phyloP scores from a whole-genome alignment of 106 monocot genomes.

The Allium fistulosum region DNA sequence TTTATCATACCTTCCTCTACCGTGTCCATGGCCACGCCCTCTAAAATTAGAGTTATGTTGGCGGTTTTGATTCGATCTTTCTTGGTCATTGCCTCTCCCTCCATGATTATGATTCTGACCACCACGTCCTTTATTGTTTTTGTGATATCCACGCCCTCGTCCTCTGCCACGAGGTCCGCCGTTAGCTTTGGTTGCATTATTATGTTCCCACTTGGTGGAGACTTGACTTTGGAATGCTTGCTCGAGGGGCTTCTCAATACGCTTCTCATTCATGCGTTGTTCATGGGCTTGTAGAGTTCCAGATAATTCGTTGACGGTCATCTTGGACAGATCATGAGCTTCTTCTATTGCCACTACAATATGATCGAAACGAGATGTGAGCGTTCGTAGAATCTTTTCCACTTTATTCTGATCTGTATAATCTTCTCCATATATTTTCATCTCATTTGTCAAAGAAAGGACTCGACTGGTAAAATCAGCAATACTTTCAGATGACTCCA shows the following conservation, averaged over 20 bases:
- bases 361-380: no score
- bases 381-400: no score
- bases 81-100: background rate
- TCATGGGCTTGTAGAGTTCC: no score
- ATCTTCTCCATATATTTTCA: no score
- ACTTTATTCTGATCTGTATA: no score
- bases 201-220: background rate
- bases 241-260: background rate
- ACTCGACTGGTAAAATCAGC: no score
- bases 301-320: no score
- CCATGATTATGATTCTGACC: background rate
- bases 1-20: background rate
- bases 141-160: background rate
- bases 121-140: background rate
- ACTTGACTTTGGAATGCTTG: conserved; percentile 6
- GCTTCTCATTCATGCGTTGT: no score
- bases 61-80: background rate
- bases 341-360: no score
- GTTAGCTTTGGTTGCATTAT: background rate
- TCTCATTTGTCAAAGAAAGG: no score
- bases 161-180: background rate
- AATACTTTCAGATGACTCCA: no score
- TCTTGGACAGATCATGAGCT: no score
- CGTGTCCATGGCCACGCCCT: background rate
- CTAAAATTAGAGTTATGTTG: conserved; percentile 2